Evolutionary conservation across 1,284 basidiomycete species (phyloP), one percentile per base, ranked within the genome.

Genomic region (Rhodotorula sp.): DNA sequence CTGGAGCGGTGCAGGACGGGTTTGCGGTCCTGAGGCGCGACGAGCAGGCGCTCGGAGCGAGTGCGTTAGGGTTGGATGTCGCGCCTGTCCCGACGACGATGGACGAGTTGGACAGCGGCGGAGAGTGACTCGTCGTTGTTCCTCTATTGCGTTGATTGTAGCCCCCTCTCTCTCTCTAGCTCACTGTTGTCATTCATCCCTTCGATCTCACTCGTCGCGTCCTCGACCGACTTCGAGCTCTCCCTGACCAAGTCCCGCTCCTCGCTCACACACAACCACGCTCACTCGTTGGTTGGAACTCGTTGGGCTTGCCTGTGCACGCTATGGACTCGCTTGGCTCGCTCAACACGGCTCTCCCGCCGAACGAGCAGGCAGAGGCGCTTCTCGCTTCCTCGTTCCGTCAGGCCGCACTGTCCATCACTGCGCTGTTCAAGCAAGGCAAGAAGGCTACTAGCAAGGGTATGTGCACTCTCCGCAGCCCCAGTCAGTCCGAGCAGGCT

Each of bases 371-470:
- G 10, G 61, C 63, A 7, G 64, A 63, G 34, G 57, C 67, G 37
- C 54, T 64, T 10, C 61, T 69, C 22, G 60, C 57, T 52, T 51
- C 58, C 5, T 55, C 68, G 48, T 75, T 75, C 60, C 59, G 71
- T 0, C 56, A 58, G 16, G 71, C 73, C 2, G 73, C 73, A 0
- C 66, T 71, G n/a, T 55, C 68, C 18, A 55, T 75, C 63, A 70
- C 73, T 18, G 62, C 57, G 2, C 65, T 75, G 28, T 75, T 73
- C 73, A 70, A 73, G 65, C 62, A 61, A 13, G 71, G 71, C 48
- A 72, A 73, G 64, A 62, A 60, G 47, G 68, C 73, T 2, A 60
- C 64, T 11, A 59, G 55, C 44, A 64, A 68, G 51, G 73, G 73
- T 75, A 20, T 53, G 70, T 28, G 6, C n/a, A 13, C 24, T 34